These are phyloP conservation scores for Camillea tinctor DNA, from an alignment of 2,329 filamentous ascomycete genomes.

Conservation along the genomic window DNA sequence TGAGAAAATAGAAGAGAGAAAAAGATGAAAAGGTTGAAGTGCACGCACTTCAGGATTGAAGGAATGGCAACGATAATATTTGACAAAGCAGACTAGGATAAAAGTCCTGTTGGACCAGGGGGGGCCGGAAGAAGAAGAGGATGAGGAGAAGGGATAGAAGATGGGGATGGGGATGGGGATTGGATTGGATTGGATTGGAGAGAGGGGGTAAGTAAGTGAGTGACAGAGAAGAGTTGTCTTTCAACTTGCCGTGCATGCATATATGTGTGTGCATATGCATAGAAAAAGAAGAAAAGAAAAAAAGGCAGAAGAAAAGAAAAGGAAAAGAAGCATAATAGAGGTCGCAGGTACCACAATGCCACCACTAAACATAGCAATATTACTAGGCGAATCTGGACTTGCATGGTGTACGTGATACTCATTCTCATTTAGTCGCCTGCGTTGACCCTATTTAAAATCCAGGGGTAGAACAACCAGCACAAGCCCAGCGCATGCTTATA, in stretches of 20 bases:
- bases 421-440: not conserved
- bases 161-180: not conserved
- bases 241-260: not conserved
- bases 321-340: not conserved
- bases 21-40: slow-evolving; percentile 5
- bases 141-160: not conserved
- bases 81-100: slow-evolving; percentile 18
- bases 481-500: not conserved
- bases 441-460: not conserved
- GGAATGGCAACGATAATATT: slow-evolving; percentile 18
- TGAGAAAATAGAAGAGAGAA: not conserved
- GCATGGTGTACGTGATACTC: not conserved
- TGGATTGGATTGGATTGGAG: not conserved
- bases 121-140: not conserved
- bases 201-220: slow-evolving; percentile 1
- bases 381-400: not conserved
- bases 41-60: slow-evolving; percentile 19
- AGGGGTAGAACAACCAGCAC: too few species aligned
- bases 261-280: slow-evolving; percentile 6
- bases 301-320: slow-evolving; percentile 15
- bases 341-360: not conserved
- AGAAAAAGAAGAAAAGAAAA: slow-evolving; percentile 1
- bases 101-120: slow-evolving; percentile 3
- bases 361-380: not conserved
- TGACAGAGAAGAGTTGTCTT: slow-evolving; percentile 1